Evolutionary conservation across 352 stramenopile genomes (phyloP).

Genomic region (Phytophthora megakarya): DNA sequence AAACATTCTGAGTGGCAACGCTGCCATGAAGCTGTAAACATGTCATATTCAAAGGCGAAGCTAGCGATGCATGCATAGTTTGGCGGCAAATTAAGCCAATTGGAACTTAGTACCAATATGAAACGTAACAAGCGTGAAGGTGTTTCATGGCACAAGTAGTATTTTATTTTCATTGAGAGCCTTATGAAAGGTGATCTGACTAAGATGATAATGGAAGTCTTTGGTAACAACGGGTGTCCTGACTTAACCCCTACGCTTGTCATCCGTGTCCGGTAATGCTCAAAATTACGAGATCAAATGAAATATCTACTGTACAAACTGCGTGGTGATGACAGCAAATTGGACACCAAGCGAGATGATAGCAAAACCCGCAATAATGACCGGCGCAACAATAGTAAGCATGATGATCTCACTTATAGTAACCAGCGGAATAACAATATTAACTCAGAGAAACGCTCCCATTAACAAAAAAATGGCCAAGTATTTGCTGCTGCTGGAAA

Average conservation of each 20-base stretch:
- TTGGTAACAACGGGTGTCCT: conserved; percentile 1
- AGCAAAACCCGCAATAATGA: background rate
- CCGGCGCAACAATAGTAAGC: background rate
- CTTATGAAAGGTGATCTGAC: conserved; percentile 10
- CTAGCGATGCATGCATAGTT: background rate
- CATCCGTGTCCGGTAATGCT: background rate
- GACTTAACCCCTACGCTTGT: background rate
- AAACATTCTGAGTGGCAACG: conserved; percentile 1
- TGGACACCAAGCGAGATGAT: background rate
- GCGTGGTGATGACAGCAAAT: background rate
- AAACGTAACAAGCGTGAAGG: background rate
- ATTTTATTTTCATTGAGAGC: conserved; percentile 15
- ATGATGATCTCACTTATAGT: background rate
- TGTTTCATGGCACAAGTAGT: conserved; percentile 15
- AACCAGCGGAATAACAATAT: too few species aligned
- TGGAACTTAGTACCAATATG: conserved; percentile 1
- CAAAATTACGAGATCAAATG: background rate
- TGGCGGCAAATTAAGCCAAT: conserved; percentile 1
- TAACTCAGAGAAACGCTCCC: background rate
- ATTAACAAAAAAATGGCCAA: background rate
- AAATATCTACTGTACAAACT: conserved; percentile 2
- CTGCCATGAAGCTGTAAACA: background rate
- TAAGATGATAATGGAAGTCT: conserved; percentile 3
- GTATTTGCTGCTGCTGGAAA: too few species aligned
- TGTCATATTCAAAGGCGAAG: background rate